Evolutionary conservation across 768 basidiomycete genomes (phyloP).

Genomic region (Lactifluus subvellereus): DNA sequence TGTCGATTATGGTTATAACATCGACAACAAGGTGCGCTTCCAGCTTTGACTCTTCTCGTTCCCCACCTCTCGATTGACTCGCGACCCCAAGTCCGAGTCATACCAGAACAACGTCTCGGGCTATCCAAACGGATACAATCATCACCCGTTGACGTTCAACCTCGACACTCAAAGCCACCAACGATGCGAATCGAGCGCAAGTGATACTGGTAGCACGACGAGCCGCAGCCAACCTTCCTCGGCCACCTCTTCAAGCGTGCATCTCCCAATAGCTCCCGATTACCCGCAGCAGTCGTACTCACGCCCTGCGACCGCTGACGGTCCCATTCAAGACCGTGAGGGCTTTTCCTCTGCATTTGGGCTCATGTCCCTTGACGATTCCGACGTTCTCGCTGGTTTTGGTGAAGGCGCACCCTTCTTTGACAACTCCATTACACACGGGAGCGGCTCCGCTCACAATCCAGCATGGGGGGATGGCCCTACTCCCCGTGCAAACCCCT

Average conservation of each 20-base stretch:
- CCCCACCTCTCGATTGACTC: slow-evolving; percentile 9
- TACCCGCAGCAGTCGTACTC: slow-evolving; percentile 23
- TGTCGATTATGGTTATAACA: slow-evolving; percentile 18
- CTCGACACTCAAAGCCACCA: slow-evolving; percentile 24
- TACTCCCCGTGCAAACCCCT: slow-evolving; percentile 21
- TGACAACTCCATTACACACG: slow-evolving; percentile 19
- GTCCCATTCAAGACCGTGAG: slow-evolving; percentile 23
- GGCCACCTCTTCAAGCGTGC: slow-evolving; percentile 47
- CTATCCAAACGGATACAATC: slow-evolving; percentile 15
- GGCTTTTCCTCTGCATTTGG: slow-evolving; percentile 53
- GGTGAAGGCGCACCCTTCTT: slow-evolving; percentile 63
- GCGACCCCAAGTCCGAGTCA: slow-evolving; percentile 8
- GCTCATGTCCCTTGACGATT: slow-evolving; percentile 71
- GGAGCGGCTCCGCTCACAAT: slow-evolving; percentile 7
- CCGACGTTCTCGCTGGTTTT: slow-evolving; percentile 58
- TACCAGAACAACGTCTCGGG: neutral
- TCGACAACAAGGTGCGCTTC: slow-evolving; percentile 21
- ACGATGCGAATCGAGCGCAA: slow-evolving; percentile 29
- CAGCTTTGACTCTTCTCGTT: neutral
- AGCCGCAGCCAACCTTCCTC: slow-evolving; percentile 47
- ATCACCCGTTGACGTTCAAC: slow-evolving; percentile 22
- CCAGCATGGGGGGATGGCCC: slow-evolving; percentile 20
- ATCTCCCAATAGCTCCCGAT: slow-evolving; percentile 39
- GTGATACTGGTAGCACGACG: slow-evolving; percentile 41
- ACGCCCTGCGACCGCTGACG: slow-evolving; percentile 25